These are phyloP conservation scores for Fusarium dlaminii DNA, from an alignment of 2,329 filamentous ascomycete genomes.

Conservation along the genomic window DNA sequence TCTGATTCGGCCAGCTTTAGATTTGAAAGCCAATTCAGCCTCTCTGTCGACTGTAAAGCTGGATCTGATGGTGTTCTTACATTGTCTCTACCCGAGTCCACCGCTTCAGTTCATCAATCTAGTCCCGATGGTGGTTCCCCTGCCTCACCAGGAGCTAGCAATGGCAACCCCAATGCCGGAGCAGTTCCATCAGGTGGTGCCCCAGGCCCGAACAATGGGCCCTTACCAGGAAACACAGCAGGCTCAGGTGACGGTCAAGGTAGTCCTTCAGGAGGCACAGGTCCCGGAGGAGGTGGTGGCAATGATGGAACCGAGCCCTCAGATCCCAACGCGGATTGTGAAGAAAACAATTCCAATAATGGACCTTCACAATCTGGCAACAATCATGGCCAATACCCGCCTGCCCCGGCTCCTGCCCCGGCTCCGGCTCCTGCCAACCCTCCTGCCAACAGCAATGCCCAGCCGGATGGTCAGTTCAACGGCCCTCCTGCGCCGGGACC, in stretches of 20 bases:
- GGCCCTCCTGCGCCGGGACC: background rate
- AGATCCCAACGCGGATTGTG: background rate
- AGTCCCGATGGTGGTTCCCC: background rate
- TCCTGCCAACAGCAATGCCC: background rate
- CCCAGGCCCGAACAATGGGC: background rate
- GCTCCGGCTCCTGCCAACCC: background rate
- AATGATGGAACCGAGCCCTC: background rate
- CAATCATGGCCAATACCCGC: background rate
- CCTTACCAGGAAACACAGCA: background rate
- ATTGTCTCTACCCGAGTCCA: constrained; percentile 36
- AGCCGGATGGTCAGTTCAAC: background rate
- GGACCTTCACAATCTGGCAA: background rate
- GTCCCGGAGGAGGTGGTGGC: background rate
- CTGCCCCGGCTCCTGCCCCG: background rate
- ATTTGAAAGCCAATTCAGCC: constrained; percentile 36
- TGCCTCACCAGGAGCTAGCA: background rate
- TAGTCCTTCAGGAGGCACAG: background rate
- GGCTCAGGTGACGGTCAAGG: background rate
- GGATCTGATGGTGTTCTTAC: constrained; percentile 48
- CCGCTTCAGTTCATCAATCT: constrained; percentile 12
- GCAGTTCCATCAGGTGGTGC: background rate
- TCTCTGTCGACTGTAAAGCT: constrained; percentile 43
- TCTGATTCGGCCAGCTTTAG: constrained; percentile 14
- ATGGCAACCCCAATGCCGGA: background rate
- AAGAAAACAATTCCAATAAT: background rate